phyloP scores from a whole-genome alignment of 2,329 filamentous ascomycete species.

The Mycosphaerelloides madeirae region DNA sequence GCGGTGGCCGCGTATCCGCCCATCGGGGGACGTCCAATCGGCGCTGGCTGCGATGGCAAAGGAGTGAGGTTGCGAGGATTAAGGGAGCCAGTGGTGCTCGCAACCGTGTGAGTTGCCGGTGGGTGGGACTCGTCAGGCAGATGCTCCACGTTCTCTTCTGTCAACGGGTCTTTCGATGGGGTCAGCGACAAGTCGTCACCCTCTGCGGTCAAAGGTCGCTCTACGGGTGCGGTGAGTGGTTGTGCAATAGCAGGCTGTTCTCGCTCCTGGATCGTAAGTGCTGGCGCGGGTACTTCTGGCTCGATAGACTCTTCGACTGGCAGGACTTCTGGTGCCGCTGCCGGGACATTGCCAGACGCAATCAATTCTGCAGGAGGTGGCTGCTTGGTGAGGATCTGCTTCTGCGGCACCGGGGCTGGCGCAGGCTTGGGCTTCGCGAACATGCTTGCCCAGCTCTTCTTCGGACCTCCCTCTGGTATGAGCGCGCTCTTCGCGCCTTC shows the following conservation, averaged over 20 bases:
- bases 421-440: constrained; percentile 46
- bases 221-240: constrained; percentile 26
- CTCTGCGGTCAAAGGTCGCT: constrained; percentile 14
- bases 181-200: constrained; percentile 41
- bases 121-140: constrained; percentile 76
- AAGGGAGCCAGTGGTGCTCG: constrained; percentile 85
- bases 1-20: constrained; percentile 77
- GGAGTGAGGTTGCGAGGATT: constrained; percentile 69
- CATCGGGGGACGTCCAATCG: constrained; percentile 58
- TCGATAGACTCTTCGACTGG: constrained; percentile 3
- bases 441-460: constrained; percentile 54
- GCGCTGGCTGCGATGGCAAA: constrained; percentile 53
- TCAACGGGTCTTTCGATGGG: constrained; percentile 76
- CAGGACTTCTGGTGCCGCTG: constrained; percentile 20
- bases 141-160: constrained; percentile 87
- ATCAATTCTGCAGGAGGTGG: constrained; percentile 28
- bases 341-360: constrained; percentile 28
- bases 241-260: constrained; percentile 18
- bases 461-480: constrained; percentile 35
- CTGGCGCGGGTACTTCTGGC: constrained; percentile 11
- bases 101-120: constrained; percentile 72
- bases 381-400: constrained; percentile 23
- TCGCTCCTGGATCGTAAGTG: constrained; percentile 30
- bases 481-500: constrained; percentile 34
- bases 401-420: constrained; percentile 42